These are phyloP conservation scores for Kodamaea sagamina DNA, from an alignment of 805 yeast genomes.

Conservation along the genomic window DNA sequence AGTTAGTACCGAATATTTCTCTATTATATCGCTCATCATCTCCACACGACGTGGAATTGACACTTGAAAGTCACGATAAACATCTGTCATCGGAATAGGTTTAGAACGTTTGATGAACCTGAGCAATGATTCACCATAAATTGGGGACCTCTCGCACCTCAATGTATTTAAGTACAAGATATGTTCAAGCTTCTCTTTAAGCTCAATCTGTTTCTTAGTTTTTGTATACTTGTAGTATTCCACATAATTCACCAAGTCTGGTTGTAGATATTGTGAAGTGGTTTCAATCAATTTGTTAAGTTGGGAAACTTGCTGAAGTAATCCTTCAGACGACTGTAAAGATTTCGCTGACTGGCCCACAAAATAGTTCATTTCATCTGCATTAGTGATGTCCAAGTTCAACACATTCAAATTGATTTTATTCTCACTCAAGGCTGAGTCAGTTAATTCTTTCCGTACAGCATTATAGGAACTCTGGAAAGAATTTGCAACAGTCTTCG, in stretches of 20 bases:
- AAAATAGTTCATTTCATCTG: conserved; percentile 48
- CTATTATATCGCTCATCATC: conserved; percentile 53
- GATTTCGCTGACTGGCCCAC: conserved; percentile 45
- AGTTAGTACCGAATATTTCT: conserved; percentile 81
- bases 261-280: conserved; percentile 23
- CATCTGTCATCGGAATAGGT: conserved; percentile 11
- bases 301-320: conserved; percentile 46
- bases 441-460: conserved; percentile 23
- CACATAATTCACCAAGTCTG: conserved; percentile 41
- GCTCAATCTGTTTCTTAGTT: conserved; percentile 51
- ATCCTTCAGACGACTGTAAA: conserved; percentile 49
- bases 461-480: conserved; percentile 37
- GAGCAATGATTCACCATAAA: conserved; percentile 64
- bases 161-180: conserved; percentile 61
- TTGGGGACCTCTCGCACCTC: conserved; percentile 65
- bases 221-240: conserved; percentile 61
- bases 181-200: conserved; percentile 57
- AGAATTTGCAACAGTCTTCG: conserved; percentile 56
- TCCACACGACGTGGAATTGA: conserved; percentile 31
- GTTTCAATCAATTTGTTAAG: conserved; percentile 40
- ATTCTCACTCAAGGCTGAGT: conserved; percentile 15
- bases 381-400: conserved; percentile 57
- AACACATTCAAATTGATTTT: conserved; percentile 54
- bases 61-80: conserved; percentile 23
- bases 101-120: conserved; percentile 38